Evolutionary conservation across 768 basidiomycete species (phyloP), one percentile per base, ranked within the genome.

Genomic region (Collybia sp.): DNA sequence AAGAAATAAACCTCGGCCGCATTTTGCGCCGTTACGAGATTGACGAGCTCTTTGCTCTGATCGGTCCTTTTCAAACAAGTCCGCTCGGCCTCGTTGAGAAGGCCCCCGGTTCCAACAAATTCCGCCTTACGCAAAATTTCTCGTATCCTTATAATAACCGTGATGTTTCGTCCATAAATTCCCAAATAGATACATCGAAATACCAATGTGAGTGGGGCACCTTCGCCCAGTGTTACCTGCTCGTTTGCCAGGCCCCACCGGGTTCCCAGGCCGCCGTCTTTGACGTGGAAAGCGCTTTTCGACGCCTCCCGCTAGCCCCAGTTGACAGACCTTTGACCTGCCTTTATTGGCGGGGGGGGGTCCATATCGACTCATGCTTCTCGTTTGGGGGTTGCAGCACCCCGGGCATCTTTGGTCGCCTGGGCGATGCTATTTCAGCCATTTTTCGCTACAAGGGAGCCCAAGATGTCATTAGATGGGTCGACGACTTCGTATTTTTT

Each of bases 401-500:
- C 1, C 49, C 54, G 1, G 61, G 59, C 0, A 51, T 69, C 2
- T 69, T 66, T 38, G 66, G 64, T 0, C 53, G 45, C 0, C 39
- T 67, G 1, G 65, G 65, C 0, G 62, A 71, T 50, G 58, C 61
- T 2, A 53, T 65, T 5, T 46, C 61, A 5, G 46, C 47, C 1
- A 54, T 71, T 0, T 52, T 58, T 0, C 16, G 44, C 0, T n/a
- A 31, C 0, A 31, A 54, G 5, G 49, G 49, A 2, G 45, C 66
- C 4, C 31, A 54, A 0, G 54, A 56, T 0, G 32, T 62, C 2
- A 41, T 58, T 2, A 68, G 67, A 25, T 71, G 68, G 68, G 67
- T 66, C 0, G 65, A 71, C 33, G 61, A 70, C 38, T 70, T 66
- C 37, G 32, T 62, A 0, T 64, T 68, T 40, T 59, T 68, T 16